Conservation (phyloP, 1,284 basidiomycete genomes). For the Exobasidium rhododendri region DNA sequence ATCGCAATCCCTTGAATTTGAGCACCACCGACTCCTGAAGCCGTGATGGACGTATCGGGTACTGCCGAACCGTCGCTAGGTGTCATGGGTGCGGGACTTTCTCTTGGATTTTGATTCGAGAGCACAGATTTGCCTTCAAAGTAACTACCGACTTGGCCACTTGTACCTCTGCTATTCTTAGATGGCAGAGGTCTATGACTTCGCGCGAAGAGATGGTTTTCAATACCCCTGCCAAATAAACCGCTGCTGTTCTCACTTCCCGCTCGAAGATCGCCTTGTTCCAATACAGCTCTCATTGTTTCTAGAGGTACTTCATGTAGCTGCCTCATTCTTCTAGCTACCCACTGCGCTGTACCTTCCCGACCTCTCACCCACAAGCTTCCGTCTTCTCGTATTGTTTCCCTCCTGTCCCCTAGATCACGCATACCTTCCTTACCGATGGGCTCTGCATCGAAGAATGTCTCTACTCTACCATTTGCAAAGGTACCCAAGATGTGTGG, state of each 20-base stretch:
- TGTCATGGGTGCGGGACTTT: constrained; percentile 33
- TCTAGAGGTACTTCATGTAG: constrained; percentile 53
- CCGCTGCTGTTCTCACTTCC: constrained; percentile 32
- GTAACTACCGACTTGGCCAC: background rate
- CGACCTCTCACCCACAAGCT: constrained; percentile 30
- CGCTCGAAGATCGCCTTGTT: constrained; percentile 47
- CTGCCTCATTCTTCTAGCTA: constrained; percentile 52
- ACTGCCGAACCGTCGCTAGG: constrained; percentile 17
- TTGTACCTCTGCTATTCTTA: background rate
- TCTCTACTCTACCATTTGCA: constrained; percentile 51
- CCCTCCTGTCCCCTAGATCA: constrained; percentile 39
- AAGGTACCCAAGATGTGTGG: constrained; percentile 54
- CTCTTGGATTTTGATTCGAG: constrained; percentile 22
- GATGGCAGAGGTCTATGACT: constrained; percentile 34
- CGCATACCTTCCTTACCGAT: constrained; percentile 46
- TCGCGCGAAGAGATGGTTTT: constrained; percentile 51
- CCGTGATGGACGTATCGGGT: constrained; percentile 20
- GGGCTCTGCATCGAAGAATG: constrained; percentile 48
- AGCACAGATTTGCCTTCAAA: background rate
- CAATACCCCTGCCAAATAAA: constrained; percentile 48
- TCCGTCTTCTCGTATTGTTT: constrained; percentile 27
- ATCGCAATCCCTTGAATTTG: constrained; percentile 6
- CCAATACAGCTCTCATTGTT: constrained; percentile 48
- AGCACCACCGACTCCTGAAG: constrained; percentile 13
- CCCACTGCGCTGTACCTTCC: constrained; percentile 50